Evolutionary conservation across 306 rosid species (phyloP).

Genomic region (Castanea mollissima): DNA sequence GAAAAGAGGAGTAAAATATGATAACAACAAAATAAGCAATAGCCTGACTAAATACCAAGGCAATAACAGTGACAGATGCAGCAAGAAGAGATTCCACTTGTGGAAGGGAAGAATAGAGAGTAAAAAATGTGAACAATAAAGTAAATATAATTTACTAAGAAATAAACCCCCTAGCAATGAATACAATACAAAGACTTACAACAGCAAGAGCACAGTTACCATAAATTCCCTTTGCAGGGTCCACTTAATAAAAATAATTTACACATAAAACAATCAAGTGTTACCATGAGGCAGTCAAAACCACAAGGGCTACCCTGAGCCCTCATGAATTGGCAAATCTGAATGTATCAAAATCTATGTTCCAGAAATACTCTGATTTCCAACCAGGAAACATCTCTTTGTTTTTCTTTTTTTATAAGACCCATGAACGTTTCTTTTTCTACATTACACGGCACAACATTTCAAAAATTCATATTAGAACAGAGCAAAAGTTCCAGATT

Average conservation of each 20-base stretch:
- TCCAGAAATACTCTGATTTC: neutral
- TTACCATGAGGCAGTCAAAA: neutral
- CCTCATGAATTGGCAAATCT: neutral
- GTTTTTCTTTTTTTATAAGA: too few relatives aligned
- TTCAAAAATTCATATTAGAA: neutral
- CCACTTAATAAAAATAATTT: neutral
- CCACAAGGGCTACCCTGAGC: neutral
- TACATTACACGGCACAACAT: neutral
- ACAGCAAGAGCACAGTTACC: neutral
- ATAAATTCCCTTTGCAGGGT: neutral
- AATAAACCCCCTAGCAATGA: neutral
- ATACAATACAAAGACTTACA: neutral
- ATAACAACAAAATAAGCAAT: neutral
- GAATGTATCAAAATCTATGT: neutral
- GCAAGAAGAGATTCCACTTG: neutral
- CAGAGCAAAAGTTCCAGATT: neutral
- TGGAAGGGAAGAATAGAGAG: neutral
- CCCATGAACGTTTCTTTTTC: too few relatives aligned
- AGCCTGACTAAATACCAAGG: neutral
- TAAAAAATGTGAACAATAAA: neutral
- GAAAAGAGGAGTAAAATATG: neutral
- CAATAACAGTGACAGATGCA: neutral
- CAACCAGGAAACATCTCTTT: neutral
- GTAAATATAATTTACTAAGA: neutral
- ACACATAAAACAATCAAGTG: neutral